Evolutionary conservation across 208 protist species (phyloP), one percentile per base, ranked within the genome.

Genomic region (Acanthamoeba castellanii): DNA sequence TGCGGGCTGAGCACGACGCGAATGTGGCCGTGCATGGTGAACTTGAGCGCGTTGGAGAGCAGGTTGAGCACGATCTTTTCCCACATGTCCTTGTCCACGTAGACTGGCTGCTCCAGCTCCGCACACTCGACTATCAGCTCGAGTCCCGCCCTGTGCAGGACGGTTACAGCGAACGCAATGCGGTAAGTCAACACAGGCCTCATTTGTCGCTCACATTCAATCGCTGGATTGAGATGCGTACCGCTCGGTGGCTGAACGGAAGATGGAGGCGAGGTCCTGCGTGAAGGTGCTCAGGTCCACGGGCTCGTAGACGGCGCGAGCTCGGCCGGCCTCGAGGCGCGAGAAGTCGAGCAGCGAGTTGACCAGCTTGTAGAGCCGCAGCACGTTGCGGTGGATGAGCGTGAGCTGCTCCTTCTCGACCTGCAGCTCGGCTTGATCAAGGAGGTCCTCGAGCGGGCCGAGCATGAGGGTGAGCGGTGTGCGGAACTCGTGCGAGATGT

Each of bases 21-120:
- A 37, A 88, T 88, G 50, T 88, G 81, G 34, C 95, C 95, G 37
- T 95, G 59, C 95, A 95, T 70, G 47, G 95, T 96, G 95, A 95
- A 96, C 72, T 96, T 96, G 68, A 96, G 76, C 34, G 95, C 95
- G 64, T 96, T 96, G 72, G 95, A 96, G n/a, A 96, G 45, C 66
- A 96, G 66, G 57, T 96, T 96, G 82, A 92, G 89, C 18, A 96
- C 93, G 45, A 96, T 96, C 70, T 94, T 96, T 78, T 96, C 95
- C 88, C 92, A 96, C 89, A 96, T 90, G 42, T 95, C 89, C n/a
- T 66, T 84, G 57, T 96, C 95, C 25, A 95, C 92, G 64, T 94
- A 94, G 1, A 96, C 59, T 18, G 82, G 74, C 14, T 91, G 42
- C 50, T 57, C 34, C 68, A 91, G 34, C 30, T 78, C 47, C 74